phyloP scores from a whole-genome alignment of 306 rosid species.

The Psophocarpus tetragonolobus region DNA sequence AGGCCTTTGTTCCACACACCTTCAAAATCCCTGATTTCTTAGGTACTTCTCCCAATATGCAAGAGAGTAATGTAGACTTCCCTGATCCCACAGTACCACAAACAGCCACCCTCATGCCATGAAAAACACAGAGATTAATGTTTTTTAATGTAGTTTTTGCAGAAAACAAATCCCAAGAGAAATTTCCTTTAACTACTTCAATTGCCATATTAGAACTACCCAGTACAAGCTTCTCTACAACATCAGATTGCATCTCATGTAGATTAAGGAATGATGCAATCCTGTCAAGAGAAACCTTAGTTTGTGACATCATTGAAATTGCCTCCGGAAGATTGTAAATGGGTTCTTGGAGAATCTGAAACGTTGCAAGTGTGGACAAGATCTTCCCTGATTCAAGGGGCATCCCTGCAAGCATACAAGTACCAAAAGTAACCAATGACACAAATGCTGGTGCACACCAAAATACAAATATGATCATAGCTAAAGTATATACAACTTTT shows the following conservation, averaged over 20 bases:
- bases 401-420: conserved; percentile 33
- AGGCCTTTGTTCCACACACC: conserved; percentile 40
- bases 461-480: conserved; percentile 25
- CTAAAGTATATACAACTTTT: not conserved
- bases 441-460: conserved; percentile 42
- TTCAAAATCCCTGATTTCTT: conserved; percentile 30
- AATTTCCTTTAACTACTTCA: conserved; percentile 36
- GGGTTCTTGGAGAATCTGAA: conserved; percentile 37
- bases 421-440: conserved; percentile 38
- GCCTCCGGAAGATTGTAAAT: conserved; percentile 33
- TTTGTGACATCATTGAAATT: conserved; percentile 32
- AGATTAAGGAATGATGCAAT: conserved; percentile 36
- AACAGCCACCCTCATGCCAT: conserved; percentile 38
- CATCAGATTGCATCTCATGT: conserved; percentile 24
- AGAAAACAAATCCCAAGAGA: conserved; percentile 35
- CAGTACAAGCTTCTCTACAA: conserved; percentile 24
- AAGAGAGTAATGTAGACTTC: conserved; percentile 40
- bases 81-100: conserved; percentile 47
- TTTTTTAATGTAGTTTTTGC: conserved; percentile 14
- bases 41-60: conserved; percentile 32
- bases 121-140: conserved; percentile 20
- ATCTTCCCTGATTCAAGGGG: conserved; percentile 45
- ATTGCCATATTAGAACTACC: conserved; percentile 27
- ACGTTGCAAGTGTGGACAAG: conserved; percentile 43
- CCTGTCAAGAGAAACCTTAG: conserved; percentile 43